Conservation (phyloP, 2,329 filamentous ascomycete genomes). For the Ascochyta pisi region DNA sequence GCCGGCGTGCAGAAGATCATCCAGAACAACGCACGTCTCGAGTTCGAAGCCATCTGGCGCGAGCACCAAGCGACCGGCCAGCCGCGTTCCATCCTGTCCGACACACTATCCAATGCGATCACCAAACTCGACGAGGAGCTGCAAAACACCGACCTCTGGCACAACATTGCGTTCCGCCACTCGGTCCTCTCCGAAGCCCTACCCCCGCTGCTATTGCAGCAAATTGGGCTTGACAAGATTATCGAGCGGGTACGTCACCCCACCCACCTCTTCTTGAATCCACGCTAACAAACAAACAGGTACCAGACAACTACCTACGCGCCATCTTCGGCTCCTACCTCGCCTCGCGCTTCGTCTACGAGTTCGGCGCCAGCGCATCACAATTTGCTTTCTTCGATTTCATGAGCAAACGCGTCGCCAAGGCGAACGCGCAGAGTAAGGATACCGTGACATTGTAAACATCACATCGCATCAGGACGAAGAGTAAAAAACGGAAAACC, state of each 20-base stretch:
- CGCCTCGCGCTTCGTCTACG: conserved; percentile 94
- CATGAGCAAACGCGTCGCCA: conserved; percentile 59
- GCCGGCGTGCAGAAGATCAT: conserved; percentile 90
- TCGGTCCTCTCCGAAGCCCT: conserved; percentile 85
- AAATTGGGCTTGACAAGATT: conserved; percentile 91
- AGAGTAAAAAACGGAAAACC: too few species aligned
- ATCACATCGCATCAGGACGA: too few species aligned
- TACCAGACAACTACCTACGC: conserved; percentile 89
- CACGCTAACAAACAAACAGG: conserved; percentile 52
- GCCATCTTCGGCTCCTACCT: conserved; percentile 97
- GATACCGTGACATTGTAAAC: not conserved
- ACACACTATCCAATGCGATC: conserved; percentile 89
- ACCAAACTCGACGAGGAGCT: conserved; percentile 97
- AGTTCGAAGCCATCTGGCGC: conserved; percentile 98
- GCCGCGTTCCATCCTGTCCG: conserved; percentile 84
- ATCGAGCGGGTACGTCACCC: conserved; percentile 70
- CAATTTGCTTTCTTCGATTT: conserved; percentile 99
- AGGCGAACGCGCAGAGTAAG: conserved; percentile 22
- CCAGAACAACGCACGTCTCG: conserved; percentile 85
- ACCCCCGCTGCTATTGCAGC: conserved; percentile 80
- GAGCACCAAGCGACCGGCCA: conserved; percentile 84
- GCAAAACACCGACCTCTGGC: conserved; percentile 91
- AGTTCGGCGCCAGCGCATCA: conserved; percentile 89
- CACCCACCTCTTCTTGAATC: not conserved
- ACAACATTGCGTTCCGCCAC: conserved; percentile 77